Percentiles rank a stretch among this genome's conserved stretches.
These are phyloP conservation scores for Fusarium albidum DNA, from an alignment of 2,329 filamentous ascomycete genomes.

Conservation along the genomic window DNA sequence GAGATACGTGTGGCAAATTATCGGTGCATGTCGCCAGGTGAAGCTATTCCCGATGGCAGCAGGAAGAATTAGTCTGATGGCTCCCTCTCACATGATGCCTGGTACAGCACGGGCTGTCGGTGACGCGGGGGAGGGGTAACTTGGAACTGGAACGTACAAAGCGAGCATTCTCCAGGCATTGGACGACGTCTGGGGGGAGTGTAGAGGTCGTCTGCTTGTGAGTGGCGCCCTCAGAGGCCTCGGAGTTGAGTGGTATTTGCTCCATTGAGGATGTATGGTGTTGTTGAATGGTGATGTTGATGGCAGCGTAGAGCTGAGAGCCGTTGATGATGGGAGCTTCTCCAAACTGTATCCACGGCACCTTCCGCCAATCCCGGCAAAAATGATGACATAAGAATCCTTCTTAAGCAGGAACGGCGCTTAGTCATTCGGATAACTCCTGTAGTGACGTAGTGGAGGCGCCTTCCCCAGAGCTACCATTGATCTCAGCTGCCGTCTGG, in stretches of 20 bases:
- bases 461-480: slow-evolving; percentile 22
- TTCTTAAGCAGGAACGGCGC: neutral
- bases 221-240: slow-evolving; percentile 77
- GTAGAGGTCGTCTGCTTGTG: slow-evolving; percentile 73
- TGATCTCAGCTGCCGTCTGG: slow-evolving; percentile 29
- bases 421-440: slow-evolving; percentile 22
- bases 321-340: slow-evolving; percentile 21
- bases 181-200: slow-evolving; percentile 84
- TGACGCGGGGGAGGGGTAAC: slow-evolving; percentile 25
- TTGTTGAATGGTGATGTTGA: slow-evolving; percentile 21
- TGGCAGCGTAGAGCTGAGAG: slow-evolving; percentile 4
- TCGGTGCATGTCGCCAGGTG: slow-evolving; percentile 91
- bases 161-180: slow-evolving; percentile 91
- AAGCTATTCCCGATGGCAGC: slow-evolving; percentile 65
- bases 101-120: slow-evolving; percentile 18
- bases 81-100: neutral
- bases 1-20: slow-evolving; percentile 87
- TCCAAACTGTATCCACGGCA: slow-evolving; percentile 12
- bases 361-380: slow-evolving; percentile 28
- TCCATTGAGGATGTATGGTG: slow-evolving; percentile 52
- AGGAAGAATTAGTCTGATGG: slow-evolving; percentile 1
- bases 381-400: slow-evolving; percentile 26
- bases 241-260: slow-evolving; percentile 76
- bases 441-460: slow-evolving; percentile 39
- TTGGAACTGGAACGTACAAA: slow-evolving; percentile 73